Conservation (phyloP, 768 basidiomycete genomes). For the Xerocomus spinulosus region DNA sequence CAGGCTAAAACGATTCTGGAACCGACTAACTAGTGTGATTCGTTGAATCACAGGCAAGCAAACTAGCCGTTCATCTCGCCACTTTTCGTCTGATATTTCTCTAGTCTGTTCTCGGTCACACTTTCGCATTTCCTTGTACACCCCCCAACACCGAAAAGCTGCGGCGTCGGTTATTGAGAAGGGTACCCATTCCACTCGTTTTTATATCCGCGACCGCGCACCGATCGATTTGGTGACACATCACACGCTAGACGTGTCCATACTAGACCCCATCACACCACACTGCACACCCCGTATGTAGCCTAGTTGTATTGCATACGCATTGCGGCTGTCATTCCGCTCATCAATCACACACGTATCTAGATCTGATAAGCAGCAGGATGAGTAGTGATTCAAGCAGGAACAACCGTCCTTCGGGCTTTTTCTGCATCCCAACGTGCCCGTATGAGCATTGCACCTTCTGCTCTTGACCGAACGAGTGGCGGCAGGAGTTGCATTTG, state of each 20-base stretch:
- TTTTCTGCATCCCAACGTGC: constrained; percentile 73
- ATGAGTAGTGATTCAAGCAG: constrained; percentile 12
- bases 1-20: constrained; percentile 28
- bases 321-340: constrained; percentile 5
- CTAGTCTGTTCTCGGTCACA: background rate
- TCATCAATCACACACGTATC: constrained; percentile 14
- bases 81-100: background rate
- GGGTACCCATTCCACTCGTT: background rate
- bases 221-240: constrained; percentile 19
- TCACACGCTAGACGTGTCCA: constrained; percentile 24
- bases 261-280: constrained; percentile 10
- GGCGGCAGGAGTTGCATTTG: constrained; percentile 55
- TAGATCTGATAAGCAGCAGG: constrained; percentile 9
- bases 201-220: constrained; percentile 11
- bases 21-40: constrained; percentile 18
- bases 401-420: constrained; percentile 18
- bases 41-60: constrained; percentile 15
- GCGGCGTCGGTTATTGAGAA: constrained; percentile 1
- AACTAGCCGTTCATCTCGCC: background rate
- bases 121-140: background rate
- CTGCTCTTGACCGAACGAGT: constrained; percentile 56
- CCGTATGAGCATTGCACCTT: constrained; percentile 66
- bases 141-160: background rate
- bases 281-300: constrained; percentile 18
- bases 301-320: constrained; percentile 12